Evolutionary conservation across 2,329 filamentous ascomycete genomes (phyloP), one percentile per base, ranked within the genome.

Genomic region (Akanthomyces muscarius): DNA sequence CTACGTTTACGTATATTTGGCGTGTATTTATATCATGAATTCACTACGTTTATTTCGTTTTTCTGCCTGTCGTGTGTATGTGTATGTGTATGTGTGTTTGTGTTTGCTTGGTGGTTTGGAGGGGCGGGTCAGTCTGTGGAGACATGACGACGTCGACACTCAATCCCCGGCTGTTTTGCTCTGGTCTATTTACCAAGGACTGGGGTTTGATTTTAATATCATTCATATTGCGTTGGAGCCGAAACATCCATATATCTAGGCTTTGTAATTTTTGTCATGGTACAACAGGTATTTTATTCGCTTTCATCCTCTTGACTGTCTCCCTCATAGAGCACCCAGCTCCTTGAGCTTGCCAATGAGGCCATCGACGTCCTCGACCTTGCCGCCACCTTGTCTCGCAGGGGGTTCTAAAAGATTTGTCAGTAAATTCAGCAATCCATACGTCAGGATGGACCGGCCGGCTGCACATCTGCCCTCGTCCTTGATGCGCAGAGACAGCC

Each of bases 281-380:
- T 48, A 21, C 59, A 55, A 55, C 59, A 61, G 51, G 50, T 54
- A 47, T 55, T 36, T 54, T 61, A 51, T 41, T 36, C 11, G 42
- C 21, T 44, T 52, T 33, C 14, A 30, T 61, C 33, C 14, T 53
- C n/a, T 23, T 30, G 6, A 14, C 8, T 5, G 5, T 14, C 33
- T 28, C 2, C 23, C n/a, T 71, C 85, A 97, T 78, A 97, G 79
- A 67, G 93, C 95, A 69, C 95, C 95, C 68, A 99, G 81, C 81
- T 99, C 94, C 86, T 98, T 98, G 73, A 99, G 81, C 84, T 95
- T 97, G 64, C 84, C 78, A 71, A 99, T 88, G 77, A 99, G 86
- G n/a, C 93, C 92, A 77, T 96, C 92, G 25, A 99, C 95, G 81
- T 97, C 90, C 73, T 97, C 92, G 23, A 99, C 95, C 86, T 98